These are phyloP conservation scores for Malus orientalis DNA, from an alignment of 306 rosid genomes.

Conservation along the genomic window DNA sequence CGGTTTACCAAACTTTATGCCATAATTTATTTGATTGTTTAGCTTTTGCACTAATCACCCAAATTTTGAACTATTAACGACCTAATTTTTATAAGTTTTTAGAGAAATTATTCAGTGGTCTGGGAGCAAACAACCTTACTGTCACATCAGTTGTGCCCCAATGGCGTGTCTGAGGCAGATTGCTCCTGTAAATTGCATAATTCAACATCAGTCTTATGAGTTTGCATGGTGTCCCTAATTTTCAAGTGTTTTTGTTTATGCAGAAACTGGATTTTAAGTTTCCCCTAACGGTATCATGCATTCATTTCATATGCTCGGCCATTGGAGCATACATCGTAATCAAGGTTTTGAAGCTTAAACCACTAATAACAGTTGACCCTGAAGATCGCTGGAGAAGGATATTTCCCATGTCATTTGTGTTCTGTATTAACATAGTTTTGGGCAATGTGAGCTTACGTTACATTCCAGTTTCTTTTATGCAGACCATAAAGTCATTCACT, in stretches of 20 bases:
- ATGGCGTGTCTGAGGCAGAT: neutral
- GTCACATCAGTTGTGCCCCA: neutral
- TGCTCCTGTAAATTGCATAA: neutral
- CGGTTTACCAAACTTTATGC: neutral
- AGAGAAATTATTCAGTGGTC: neutral
- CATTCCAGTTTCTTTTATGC: constrained; percentile 99
- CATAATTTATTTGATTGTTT: neutral
- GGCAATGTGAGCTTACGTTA: constrained; percentile 95
- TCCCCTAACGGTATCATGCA: constrained; percentile 77
- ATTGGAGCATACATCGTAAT: constrained; percentile 74
- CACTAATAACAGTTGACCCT: constrained; percentile 74
- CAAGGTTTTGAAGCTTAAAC: constrained; percentile 79
- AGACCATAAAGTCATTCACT: constrained; percentile 94
- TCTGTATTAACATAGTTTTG: constrained; percentile 87
- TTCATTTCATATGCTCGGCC: constrained; percentile 93
- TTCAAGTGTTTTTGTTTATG: neutral
- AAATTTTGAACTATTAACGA: neutral
- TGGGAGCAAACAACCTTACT: neutral
- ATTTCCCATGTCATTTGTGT: constrained; percentile 98
- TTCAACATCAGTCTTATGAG: neutral
- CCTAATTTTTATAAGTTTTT: neutral
- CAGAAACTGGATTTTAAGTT: constrained; percentile 99
- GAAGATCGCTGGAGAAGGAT: constrained; percentile 95
- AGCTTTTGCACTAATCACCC: neutral
- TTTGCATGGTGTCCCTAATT: neutral